These are phyloP conservation scores for Dissophora globulifera DNA, from an alignment of 192 early-diverging fungal species.

Conservation along the genomic window DNA sequence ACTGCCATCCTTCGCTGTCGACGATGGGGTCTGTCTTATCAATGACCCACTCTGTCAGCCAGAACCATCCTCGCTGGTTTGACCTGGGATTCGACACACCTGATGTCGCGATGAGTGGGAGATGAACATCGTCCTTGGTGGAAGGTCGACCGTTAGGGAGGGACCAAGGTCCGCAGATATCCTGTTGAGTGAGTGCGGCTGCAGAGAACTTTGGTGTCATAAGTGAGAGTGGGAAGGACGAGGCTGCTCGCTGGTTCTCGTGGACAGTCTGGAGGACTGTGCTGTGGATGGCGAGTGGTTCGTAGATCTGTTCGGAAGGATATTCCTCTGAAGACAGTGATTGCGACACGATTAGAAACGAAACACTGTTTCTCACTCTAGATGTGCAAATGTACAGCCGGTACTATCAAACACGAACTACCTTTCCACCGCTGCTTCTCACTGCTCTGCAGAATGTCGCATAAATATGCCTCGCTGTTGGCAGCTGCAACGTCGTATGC, in stretches of 20 bases:
- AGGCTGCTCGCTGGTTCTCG: conserved; percentile 75
- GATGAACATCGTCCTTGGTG: conserved; percentile 60
- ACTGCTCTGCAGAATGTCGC: conserved; percentile 70
- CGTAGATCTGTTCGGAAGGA: conserved; percentile 47
- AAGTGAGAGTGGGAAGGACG: conserved; percentile 56
- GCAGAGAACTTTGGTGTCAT: conserved; percentile 66
- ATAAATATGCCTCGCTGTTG: conserved; percentile 70
- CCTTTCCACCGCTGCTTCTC: conserved; percentile 64
- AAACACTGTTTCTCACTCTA: neutral
- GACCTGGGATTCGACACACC: conserved; percentile 18
- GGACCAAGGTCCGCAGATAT: conserved; percentile 73
- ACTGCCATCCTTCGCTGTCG: conserved; percentile 81
- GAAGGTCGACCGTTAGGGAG: conserved; percentile 61
- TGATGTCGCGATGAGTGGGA: conserved; percentile 53
- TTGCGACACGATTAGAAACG: neutral
- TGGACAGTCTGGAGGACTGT: conserved; percentile 68
- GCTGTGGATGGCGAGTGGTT: conserved; percentile 62
- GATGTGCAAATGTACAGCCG: neutral
- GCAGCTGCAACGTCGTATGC: conserved; percentile 84
- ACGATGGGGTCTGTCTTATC: conserved; percentile 68
- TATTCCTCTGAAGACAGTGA: conserved; percentile 14
- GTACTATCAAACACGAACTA: conserved; percentile 13
- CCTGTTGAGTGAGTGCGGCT: conserved; percentile 56
- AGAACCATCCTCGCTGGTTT: conserved; percentile 71
- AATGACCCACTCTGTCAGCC: conserved; percentile 85